Base-by-base conservation (phyloP, 306 rosid species). In the Corylus americana region DNA sequence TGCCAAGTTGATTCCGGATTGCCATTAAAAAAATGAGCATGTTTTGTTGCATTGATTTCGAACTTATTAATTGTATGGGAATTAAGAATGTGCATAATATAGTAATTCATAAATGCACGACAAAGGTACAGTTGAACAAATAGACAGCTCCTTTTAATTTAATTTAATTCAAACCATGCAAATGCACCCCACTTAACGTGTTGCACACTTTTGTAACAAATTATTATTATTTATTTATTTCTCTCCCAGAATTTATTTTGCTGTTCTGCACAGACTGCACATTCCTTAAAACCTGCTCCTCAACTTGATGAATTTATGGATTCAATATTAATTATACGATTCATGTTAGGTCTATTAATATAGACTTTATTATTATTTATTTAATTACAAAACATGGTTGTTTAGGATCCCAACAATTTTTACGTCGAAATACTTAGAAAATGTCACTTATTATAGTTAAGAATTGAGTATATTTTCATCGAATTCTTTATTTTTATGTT, bases 271-370 rank as follows among this genome's bases (percentile, higher is more conserved):
- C 35, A 31, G 35, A 31, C 35, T 31, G 35, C 14, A 37, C 17
- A 42, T 67, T 67, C 72, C 72, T 67, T 67, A 67, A 42, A 44
- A 67, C 29, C 51, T 67, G 72, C 72, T 67, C 29, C 51, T 67
- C 51, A 67, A n/a, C 8, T 9, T 67, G 51, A 27, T 67, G 31
- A 42, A 67, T 39, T 42, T 42, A 18, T 9, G 51, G 1, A 25
- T 42, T 42, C 4, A 42, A 67, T 67, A 39, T 68, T 47, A 17
- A 39, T 68, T 47, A 17, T 18, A 2, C 39, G 2, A 9, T 22
- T 22, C 16, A 11, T 10, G 1, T 0, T 58, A 20, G 7, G 35
- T 58, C 31, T 57, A 9, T 3, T 20, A 3, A 20, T 5, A 42
- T 42, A 1, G 45, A 42, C 45, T 42, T 42, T 42, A 42, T 6